These are phyloP conservation scores for Russula olivacea DNA, from an alignment of 768 basidiomycete species.

Conservation along the genomic window DNA sequence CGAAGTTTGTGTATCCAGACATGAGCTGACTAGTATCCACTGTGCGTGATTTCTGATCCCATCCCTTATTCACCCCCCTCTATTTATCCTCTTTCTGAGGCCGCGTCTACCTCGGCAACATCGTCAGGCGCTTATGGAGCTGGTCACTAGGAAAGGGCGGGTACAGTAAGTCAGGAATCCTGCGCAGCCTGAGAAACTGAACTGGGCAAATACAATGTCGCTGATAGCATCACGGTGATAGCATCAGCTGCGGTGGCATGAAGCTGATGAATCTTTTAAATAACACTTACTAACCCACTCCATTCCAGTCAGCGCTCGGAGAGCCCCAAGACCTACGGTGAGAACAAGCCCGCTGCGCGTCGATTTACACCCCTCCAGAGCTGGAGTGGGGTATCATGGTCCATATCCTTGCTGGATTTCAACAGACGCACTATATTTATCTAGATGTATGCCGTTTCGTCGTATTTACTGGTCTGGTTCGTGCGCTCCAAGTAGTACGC, in stretches of 20 bases:
- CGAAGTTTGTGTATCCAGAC: slow-evolving; percentile 23
- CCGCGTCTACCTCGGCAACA: background rate
- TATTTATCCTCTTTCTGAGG: background rate
- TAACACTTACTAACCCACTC: too few species aligned
- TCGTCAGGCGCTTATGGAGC: too few species aligned
- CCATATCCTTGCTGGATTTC: background rate
- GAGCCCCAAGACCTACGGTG: background rate
- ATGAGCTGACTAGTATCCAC: background rate
- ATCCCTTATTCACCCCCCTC: background rate
- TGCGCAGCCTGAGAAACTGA: too few species aligned
- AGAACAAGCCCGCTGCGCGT: background rate
- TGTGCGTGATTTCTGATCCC: background rate
- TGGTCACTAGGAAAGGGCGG: too few species aligned
- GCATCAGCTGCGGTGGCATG: too few species aligned
- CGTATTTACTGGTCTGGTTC: slow-evolving; percentile 5
- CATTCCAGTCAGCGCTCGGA: background rate
- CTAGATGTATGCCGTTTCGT: background rate
- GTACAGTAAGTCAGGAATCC: too few species aligned
- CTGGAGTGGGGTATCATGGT: background rate
- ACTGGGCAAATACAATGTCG: too few species aligned
- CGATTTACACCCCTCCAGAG: background rate
- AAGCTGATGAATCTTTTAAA: too few species aligned
- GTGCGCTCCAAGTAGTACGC: background rate
- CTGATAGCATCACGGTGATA: too few species aligned
- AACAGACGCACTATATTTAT: background rate